phyloP scores from a whole-genome alignment of 805 yeast species.

The Monosporozyma aquatica region DNA sequence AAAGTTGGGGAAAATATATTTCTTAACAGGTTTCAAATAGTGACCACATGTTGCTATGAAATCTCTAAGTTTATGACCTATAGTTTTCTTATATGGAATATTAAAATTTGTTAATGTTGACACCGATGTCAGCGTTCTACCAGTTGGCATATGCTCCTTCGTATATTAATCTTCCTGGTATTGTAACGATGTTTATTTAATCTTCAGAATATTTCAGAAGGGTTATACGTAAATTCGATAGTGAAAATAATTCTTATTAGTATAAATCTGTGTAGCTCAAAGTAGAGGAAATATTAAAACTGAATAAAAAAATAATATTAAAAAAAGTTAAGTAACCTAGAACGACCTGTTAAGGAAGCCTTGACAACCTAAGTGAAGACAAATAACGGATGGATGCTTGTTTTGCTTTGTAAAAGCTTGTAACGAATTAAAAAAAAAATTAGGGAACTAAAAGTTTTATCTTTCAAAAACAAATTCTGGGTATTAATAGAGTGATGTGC shows the following conservation, averaged over 20 bases:
- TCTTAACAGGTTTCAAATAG: slow-evolving; percentile 30
- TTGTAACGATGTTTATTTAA: too few relatives aligned
- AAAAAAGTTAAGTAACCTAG: too few relatives aligned
- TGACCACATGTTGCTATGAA: slow-evolving; percentile 27
- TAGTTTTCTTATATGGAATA: slow-evolving; percentile 23
- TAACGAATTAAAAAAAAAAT: background rate
- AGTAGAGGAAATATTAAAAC: too few relatives aligned
- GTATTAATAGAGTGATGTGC: too few relatives aligned
- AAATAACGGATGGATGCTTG: too few relatives aligned
- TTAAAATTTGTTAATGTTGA: slow-evolving; percentile 14
- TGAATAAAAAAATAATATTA: background rate
- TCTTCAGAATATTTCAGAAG: too few relatives aligned
- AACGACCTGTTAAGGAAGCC: slow-evolving; percentile 1
- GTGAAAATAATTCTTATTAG: too few relatives aligned
- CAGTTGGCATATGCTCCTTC: slow-evolving; percentile 4
- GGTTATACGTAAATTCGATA: too few relatives aligned
- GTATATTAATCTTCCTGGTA: background rate
- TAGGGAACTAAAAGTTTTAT: background rate
- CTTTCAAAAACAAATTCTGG: too few relatives aligned
- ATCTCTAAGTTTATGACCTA: slow-evolving; percentile 35
- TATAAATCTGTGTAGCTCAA: too few relatives aligned
- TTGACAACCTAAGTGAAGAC: too few relatives aligned
- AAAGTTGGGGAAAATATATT: slow-evolving; percentile 36
- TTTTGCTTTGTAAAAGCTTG: too few relatives aligned
- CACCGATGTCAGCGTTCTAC: slow-evolving; percentile 19